Percentiles rank a stretch among this genome's conserved stretches.
These are phyloP conservation scores for Debaryomyces subglobosus DNA, from an alignment of 1,139 yeast genomes.

Conservation along the genomic window DNA sequence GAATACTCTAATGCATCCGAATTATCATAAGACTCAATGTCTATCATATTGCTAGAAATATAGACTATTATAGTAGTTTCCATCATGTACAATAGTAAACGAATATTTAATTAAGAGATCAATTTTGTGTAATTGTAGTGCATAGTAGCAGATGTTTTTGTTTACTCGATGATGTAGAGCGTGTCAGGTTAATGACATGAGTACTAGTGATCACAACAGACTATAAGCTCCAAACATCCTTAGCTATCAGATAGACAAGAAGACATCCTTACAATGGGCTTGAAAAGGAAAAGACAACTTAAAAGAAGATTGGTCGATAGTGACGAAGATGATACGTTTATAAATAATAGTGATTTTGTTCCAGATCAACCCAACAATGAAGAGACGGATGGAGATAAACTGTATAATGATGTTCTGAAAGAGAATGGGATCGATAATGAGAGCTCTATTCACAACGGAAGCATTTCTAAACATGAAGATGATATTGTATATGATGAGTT, in stretches of 20 bases:
- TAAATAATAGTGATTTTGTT: slow-evolving; percentile 45
- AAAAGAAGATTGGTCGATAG: slow-evolving; percentile 14
- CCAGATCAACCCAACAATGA: slow-evolving; percentile 8
- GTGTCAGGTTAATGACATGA: slow-evolving; percentile 2
- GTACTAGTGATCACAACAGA: neutral
- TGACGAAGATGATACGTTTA: slow-evolving; percentile 33
- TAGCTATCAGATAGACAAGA: neutral
- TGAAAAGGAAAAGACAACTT: slow-evolving; percentile 24
- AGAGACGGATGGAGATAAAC: slow-evolving; percentile 9
- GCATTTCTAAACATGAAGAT: neutral
- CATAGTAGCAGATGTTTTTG: slow-evolving; percentile 2
- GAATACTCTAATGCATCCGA: neutral
- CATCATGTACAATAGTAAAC: slow-evolving; percentile 7
- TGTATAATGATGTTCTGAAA: neutral
- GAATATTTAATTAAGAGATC: neutral
- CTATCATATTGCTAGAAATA: slow-evolving; percentile 2
- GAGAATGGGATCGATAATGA: neutral
- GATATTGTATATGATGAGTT: slow-evolving; percentile 4
- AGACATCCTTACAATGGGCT: neutral
- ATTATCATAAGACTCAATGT: neutral
- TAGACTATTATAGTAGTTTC: slow-evolving; percentile 4
- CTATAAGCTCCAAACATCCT: neutral
- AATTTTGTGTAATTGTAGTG: slow-evolving; percentile 8
- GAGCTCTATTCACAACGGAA: neutral
- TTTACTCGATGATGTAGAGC: slow-evolving; percentile 5